A percentile compares a stretch with the other conserved stretches of the same genome.
phyloP scores from a whole-genome alignment of 129 eudicot species.

The Ambrosia artemisiifolia region DNA sequence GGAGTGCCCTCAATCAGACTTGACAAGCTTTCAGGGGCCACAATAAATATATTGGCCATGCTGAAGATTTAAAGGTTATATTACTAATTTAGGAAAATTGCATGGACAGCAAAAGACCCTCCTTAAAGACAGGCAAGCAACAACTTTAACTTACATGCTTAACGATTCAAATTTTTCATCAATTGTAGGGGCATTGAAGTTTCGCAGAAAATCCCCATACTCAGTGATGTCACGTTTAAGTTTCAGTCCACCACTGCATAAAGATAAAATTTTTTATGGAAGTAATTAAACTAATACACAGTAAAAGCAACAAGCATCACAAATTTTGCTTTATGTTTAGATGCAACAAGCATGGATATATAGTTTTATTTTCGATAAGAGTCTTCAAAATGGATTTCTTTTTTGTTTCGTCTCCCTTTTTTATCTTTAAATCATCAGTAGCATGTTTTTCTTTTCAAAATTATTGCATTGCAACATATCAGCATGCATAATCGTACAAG shows the following conservation, averaged over 20 bases:
- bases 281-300: neutral
- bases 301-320: neutral
- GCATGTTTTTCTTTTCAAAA: no score
- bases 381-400: neutral
- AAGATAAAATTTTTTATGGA: neutral
- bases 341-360: neutral
- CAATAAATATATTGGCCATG: conserved; percentile 84
- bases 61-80: conserved; percentile 32
- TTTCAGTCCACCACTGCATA: conserved; percentile 75
- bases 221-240: conserved; percentile 94
- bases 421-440: no score
- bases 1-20: conserved; percentile 84
- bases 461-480: no score
- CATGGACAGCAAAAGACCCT: neutral
- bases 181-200: conserved; percentile 79
- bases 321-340: neutral
- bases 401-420: no score
- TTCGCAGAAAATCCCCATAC: conserved; percentile 83
- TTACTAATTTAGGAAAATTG: conserved; percentile 10
- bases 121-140: neutral
- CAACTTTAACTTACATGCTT: conserved; percentile 68
- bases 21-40: conserved; percentile 84
- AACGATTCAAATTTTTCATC: conserved; percentile 86
- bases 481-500: no score
- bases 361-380: neutral